phyloP scores from a whole-genome alignment of 108 stramenopile species.

The Pseudonitzschia delicatissima region DNA sequence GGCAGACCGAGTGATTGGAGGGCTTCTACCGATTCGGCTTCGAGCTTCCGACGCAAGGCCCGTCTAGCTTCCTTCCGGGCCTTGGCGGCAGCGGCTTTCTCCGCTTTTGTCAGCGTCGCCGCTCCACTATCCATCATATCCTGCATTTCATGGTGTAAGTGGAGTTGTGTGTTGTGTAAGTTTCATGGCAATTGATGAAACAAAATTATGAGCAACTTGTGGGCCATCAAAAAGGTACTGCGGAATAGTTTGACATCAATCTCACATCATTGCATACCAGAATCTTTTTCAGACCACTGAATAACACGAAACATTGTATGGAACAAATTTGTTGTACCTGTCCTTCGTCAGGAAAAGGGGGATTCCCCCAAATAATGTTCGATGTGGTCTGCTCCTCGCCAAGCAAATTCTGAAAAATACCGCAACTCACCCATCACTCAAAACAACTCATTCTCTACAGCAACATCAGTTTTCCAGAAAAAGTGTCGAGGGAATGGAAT shows the following conservation, averaged over 20 bases:
- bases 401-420: no score
- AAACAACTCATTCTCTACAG: no score
- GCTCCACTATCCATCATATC: not conserved
- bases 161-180: no score
- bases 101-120: not conserved
- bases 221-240: no score
- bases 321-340: not conserved
- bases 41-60: not conserved
- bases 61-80: constrained; percentile 8
- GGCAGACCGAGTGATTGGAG: not conserved
- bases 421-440: no score
- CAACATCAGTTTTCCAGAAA: no score
- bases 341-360: not conserved
- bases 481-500: no score
- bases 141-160: not conserved
- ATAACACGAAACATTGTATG: not conserved
- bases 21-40: constrained; percentile 1
- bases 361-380: not conserved
- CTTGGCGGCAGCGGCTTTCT: constrained; percentile 3
- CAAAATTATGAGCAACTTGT: no score
- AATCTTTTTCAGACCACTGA: no score
- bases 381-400: not conserved
- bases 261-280: no score
- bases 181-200: no score
- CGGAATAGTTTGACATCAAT: no score